Conservation (phyloP, 257 asterid species). For the Scutellaria baicalensis region DNA sequence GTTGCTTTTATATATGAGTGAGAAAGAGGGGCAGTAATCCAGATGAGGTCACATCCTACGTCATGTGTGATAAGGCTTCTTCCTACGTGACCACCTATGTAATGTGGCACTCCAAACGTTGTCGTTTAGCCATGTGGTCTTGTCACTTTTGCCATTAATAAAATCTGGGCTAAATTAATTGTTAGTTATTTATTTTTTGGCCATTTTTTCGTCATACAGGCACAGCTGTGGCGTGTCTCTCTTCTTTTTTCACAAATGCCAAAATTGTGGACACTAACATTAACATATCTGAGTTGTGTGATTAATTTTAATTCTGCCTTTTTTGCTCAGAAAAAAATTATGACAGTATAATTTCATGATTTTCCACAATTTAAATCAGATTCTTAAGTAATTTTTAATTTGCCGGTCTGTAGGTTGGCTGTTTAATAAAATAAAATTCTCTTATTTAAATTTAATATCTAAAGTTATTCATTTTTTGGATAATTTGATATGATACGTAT, state of each 20-base stretch:
- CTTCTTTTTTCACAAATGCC: not conserved
- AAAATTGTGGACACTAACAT: not conserved
- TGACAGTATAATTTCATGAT: not conserved
- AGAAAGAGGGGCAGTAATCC: not conserved
- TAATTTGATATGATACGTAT: too few relatives aligned
- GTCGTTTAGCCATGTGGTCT: constrained; percentile 4
- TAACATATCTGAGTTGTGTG: not conserved
- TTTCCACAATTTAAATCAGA: too few relatives aligned
- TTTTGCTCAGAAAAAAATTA: too few relatives aligned
- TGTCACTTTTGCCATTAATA: constrained; percentile 1
- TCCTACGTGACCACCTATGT: not conserved
- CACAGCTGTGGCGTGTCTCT: constrained; percentile 12
- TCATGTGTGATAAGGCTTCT: too few relatives aligned
- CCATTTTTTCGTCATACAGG: not conserved
- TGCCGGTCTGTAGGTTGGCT: too few relatives aligned
- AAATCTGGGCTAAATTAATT: not conserved
- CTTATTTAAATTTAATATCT: too few relatives aligned
- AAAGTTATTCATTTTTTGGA: too few relatives aligned
- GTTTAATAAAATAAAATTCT: too few relatives aligned
- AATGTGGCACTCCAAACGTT: not conserved
- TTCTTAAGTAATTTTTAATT: too few relatives aligned
- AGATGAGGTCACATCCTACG: too few relatives aligned
- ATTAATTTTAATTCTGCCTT: not conserved
- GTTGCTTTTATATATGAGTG: too few relatives aligned
- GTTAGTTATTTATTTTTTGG: too few relatives aligned